Percentiles rank a stretch among this genome's conserved stretches.
phyloP scores from a whole-genome alignment of 352 stramenopile genomes.

The Globisporangium lucens region DNA sequence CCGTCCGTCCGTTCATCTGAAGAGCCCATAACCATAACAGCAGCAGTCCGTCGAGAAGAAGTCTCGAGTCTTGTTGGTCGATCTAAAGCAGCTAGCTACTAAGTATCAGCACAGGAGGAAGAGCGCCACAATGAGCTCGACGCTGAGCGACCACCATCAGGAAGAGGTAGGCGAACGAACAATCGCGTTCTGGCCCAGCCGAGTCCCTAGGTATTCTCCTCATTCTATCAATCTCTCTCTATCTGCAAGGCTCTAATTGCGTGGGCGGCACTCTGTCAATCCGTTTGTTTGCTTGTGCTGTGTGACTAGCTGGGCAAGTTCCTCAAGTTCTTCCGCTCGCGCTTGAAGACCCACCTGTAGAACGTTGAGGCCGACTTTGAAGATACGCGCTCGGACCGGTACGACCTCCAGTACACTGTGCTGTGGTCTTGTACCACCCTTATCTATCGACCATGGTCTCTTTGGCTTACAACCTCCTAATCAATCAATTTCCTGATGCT shows the following conservation, averaged over 20 bases:
- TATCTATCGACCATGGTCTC: not conserved
- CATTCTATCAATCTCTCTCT: not conserved
- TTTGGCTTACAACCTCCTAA: not conserved
- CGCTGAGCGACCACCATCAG: constrained; percentile 53
- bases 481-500: not conserved
- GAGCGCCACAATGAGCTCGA: constrained; percentile 20
- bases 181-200: not conserved
- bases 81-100: not conserved
- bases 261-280: no score
- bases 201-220: not conserved
- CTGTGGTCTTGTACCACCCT: not conserved
- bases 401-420: not conserved
- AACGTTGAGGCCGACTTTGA: constrained; percentile 85
- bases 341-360: constrained; percentile 68
- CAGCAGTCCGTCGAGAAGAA: not conserved
- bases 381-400: constrained; percentile 76
- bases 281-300: not conserved
- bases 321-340: constrained; percentile 85
- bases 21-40: not conserved
- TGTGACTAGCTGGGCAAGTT: constrained; percentile 61
- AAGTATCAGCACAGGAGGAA: not conserved
- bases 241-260: not conserved
- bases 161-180: constrained; percentile 42
- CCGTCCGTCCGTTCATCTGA: not conserved
- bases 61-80: not conserved